Percentiles rank a stretch among this genome's conserved stretches.
phyloP scores from a whole-genome alignment of 768 basidiomycete species.

The Pleurotus giganteus region DNA sequence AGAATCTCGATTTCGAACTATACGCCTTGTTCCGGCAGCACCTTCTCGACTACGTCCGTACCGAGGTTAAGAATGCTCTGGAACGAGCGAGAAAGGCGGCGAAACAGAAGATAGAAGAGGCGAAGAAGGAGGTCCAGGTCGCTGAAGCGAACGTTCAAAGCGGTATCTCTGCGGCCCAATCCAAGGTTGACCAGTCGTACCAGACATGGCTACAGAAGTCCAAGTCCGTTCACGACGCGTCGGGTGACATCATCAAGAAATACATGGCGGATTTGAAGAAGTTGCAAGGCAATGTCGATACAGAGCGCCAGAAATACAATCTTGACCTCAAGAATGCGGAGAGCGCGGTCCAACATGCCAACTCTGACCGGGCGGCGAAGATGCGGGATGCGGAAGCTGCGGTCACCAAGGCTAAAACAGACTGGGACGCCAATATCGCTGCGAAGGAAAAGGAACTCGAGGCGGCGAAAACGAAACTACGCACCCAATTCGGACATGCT shows the following conservation, averaged over 20 bases:
- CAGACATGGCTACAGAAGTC: not conserved
- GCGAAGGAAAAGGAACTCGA: not conserved
- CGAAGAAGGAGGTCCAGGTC: not conserved
- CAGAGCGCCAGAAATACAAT: not conserved
- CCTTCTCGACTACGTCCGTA: constrained; percentile 6
- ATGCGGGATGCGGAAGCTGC: not conserved
- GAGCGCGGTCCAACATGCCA: not conserved
- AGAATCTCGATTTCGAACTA: constrained; percentile 7
- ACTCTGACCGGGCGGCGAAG: not conserved
- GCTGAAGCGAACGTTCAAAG: not conserved
- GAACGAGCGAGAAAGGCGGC: not conserved
- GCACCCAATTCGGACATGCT: constrained; percentile 3
- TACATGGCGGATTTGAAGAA: not conserved
- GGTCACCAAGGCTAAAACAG: not conserved
- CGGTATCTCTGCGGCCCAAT: not conserved
- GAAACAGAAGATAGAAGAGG: constrained; percentile 1
- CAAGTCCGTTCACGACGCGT: not conserved
- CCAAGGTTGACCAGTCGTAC: not conserved
- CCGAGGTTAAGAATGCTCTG: not conserved
- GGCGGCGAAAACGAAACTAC: not conserved
- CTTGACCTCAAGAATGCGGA: not conserved
- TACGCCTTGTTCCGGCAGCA: constrained; percentile 7
- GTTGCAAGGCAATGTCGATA: constrained; percentile 1
- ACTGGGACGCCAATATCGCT: not conserved
- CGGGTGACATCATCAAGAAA: not conserved